Evolutionary conservation across 148 eudicot genomes (phyloP).

Genomic region (Simmondsia chinensis): DNA sequence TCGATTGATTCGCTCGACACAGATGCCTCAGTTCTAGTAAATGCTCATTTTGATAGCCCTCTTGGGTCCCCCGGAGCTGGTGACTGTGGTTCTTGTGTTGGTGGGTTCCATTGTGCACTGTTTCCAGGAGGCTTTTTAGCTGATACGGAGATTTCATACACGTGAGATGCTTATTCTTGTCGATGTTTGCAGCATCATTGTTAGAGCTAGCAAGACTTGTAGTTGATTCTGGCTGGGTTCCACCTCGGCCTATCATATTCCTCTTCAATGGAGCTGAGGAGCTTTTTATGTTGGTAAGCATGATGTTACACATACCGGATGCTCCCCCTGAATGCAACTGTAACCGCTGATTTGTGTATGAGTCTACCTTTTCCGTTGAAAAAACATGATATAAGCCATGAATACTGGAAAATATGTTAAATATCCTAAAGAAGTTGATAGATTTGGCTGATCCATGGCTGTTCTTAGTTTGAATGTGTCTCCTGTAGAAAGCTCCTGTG

Average conservation of each 20-base stretch:
- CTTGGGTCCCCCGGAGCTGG: constrained; percentile 91
- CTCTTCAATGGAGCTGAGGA: constrained; percentile 98
- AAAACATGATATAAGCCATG: too few species aligned
- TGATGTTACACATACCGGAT: too few species aligned
- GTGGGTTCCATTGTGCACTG: constrained; percentile 26
- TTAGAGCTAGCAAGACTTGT: constrained; percentile 80
- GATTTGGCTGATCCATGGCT: too few species aligned
- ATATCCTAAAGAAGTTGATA: too few species aligned
- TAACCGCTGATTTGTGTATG: too few species aligned
- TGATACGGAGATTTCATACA: neutral
- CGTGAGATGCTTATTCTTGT: constrained; percentile 4
- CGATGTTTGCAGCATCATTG: constrained; percentile 55
- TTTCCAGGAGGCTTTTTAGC: neutral
- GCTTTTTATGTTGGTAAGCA: constrained; percentile 85
- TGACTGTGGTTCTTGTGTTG: constrained; percentile 99
- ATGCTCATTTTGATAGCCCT: constrained; percentile 91
- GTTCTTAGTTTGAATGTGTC: too few species aligned
- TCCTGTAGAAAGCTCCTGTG: neutral
- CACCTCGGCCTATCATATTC: constrained; percentile 82
- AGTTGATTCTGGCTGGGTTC: constrained; percentile 85
- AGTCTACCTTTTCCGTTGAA: neutral
- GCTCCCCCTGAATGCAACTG: too few species aligned
- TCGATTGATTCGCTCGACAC: constrained; percentile 47
- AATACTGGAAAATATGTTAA: too few species aligned
- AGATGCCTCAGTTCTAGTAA: constrained; percentile 80